phyloP scores from a whole-genome alignment of 495 filamentous ascomycete genomes.

The Staphylotrichum longicolle region DNA sequence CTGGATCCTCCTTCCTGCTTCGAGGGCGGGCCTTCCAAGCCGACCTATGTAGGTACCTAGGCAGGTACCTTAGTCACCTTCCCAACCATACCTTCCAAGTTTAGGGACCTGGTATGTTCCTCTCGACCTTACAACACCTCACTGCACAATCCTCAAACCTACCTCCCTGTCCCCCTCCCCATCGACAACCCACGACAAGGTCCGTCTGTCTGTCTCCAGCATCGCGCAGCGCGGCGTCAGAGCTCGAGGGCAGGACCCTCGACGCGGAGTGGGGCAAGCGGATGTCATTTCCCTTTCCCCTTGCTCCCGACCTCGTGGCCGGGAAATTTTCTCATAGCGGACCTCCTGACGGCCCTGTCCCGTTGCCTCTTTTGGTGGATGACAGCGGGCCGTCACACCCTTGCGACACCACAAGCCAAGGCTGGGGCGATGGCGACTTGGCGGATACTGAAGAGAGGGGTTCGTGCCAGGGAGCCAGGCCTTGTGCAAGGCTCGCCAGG shows the following conservation, averaged over 20 bases:
- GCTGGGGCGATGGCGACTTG: background rate
- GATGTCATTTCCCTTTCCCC: constrained; percentile 18
- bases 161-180: no score
- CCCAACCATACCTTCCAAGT: background rate
- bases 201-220: background rate
- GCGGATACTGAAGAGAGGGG: background rate
- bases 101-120: background rate
- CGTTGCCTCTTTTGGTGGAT: constrained; percentile 13
- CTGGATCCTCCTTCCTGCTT: no score
- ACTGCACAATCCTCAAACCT: no score
- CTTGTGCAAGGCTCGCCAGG: no score
- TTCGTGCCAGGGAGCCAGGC: no score
- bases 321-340: constrained; percentile 31
- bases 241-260: background rate
- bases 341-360: constrained; percentile 25
- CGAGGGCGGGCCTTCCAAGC: no score
- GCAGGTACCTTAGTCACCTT: background rate
- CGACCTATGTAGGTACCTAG: no score
- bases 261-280: constrained; percentile 2
- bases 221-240: background rate
- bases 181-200: background rate
- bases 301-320: constrained; percentile 25
- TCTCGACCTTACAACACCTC: background rate
- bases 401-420: constrained; percentile 1
- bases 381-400: constrained; percentile 3